phyloP scores from a whole-genome alignment of 805 yeast genomes.

The Monosporozyma servazzii region DNA sequence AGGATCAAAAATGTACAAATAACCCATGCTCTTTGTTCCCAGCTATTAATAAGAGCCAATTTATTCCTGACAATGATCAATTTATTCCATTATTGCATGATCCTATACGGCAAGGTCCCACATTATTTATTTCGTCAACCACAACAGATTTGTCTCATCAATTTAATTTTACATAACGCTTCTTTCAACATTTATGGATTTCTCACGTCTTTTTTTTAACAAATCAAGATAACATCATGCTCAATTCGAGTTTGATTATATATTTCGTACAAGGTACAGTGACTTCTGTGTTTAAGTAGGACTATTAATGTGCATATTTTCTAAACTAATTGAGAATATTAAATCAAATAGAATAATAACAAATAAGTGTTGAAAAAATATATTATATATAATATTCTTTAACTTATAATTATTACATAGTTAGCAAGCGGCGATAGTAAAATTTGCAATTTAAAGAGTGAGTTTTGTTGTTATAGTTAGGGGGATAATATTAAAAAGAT shows the following conservation, averaged over 20 bases:
- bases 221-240: not conserved
- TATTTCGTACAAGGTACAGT: not conserved
- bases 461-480: not conserved
- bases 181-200: not conserved
- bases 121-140: not conserved
- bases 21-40: conserved; percentile 15
- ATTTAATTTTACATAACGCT: not conserved
- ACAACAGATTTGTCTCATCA: not conserved
- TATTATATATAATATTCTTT: not conserved
- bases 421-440: not conserved
- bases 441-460: not conserved
- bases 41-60: conserved; percentile 17
- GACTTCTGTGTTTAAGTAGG: not conserved
- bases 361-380: not conserved
- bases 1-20: not conserved
- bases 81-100: conserved; percentile 26
- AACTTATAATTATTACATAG: not conserved
- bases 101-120: conserved; percentile 7
- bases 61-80: conserved; percentile 16
- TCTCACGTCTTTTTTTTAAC: not conserved
- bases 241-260: not conserved
- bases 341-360: not conserved
- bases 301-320: not conserved
- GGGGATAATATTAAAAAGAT: not conserved
- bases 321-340: not conserved